Evolutionary conservation across 805 yeast species (phyloP).

Genomic region (Tetrapisispora phaffii): DNA sequence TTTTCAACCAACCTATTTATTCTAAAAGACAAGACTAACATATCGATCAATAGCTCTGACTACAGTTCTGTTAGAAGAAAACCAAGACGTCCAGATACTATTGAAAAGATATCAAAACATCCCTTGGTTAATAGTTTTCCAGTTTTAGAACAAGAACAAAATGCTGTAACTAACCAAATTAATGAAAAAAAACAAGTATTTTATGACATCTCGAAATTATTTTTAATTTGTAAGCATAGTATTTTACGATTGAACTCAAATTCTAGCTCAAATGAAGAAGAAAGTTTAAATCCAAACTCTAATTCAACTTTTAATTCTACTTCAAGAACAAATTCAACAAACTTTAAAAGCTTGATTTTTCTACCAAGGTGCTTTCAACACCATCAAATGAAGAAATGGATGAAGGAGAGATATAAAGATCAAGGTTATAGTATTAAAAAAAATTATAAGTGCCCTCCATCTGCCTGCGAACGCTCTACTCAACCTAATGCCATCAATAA

Average conservation of each 20-base stretch:
- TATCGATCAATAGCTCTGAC: constrained; percentile 1
- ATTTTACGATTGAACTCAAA: background rate
- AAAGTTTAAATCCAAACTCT: background rate
- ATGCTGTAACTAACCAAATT: background rate
- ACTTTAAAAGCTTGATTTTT: constrained; percentile 1
- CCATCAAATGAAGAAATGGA: constrained; percentile 11
- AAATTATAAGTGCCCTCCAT: constrained; percentile 13
- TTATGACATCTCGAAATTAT: background rate
- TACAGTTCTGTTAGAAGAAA: constrained; percentile 3
- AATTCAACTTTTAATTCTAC: background rate
- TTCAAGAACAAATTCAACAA: background rate
- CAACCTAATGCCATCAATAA: background rate
- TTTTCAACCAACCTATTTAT: background rate
- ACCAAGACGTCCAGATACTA: background rate
- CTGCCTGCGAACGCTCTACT: constrained; percentile 1
- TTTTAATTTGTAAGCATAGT: constrained; percentile 2
- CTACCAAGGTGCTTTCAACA: constrained; percentile 17
- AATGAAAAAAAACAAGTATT: background rate
- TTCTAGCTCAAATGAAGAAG: background rate
- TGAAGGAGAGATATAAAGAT: constrained; percentile 7
- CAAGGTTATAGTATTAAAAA: constrained; percentile 10
- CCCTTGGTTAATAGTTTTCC: background rate
- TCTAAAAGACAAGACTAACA: constrained; percentile 1
- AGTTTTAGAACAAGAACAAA: background rate
- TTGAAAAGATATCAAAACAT: background rate